These are phyloP conservation scores for Cylindrotheca closterium DNA, from an alignment of 108 stramenopile species.

Conservation along the genomic window DNA sequence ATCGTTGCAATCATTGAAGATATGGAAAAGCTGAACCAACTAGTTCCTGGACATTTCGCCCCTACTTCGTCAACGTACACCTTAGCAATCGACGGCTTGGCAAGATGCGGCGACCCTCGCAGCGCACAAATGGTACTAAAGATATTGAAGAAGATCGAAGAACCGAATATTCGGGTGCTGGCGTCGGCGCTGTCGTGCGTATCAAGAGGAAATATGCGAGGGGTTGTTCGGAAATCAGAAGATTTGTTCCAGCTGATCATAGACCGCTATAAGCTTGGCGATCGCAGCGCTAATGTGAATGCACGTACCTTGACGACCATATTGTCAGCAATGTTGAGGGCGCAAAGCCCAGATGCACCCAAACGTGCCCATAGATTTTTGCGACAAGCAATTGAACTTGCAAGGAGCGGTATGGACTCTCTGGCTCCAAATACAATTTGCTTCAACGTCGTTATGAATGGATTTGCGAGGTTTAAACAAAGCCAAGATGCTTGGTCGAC, in stretches of 20 bases:
- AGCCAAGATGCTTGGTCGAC: not conserved
- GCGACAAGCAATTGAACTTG: conserved; percentile 1
- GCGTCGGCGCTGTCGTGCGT: not conserved
- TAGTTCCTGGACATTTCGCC: not conserved
- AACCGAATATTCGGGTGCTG: not conserved
- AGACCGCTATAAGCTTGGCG: not conserved
- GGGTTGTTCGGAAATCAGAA: not conserved
- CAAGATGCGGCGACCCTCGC: not conserved
- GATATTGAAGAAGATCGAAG: not conserved
- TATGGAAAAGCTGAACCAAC: conserved; percentile 7
- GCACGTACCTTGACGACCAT: not conserved
- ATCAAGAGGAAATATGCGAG: not conserved
- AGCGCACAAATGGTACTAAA: not conserved
- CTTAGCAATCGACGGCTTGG: conserved; percentile 5
- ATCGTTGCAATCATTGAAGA: conserved; percentile 2
- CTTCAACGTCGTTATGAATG: conserved; percentile 4
- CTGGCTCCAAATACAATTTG: not conserved
- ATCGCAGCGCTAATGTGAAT: not conserved
- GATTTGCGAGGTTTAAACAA: not conserved
- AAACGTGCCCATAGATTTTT: not conserved
- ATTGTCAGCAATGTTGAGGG: not conserved
- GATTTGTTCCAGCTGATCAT: not conserved
- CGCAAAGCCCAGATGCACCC: not conserved
- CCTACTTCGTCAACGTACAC: conserved; percentile 4
- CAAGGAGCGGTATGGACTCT: not conserved